Percentiles rank a stretch among this genome's conserved stretches.
Conservation (phyloP, 169 alveolate genomes). For the Eimeria praecox region DNA sequence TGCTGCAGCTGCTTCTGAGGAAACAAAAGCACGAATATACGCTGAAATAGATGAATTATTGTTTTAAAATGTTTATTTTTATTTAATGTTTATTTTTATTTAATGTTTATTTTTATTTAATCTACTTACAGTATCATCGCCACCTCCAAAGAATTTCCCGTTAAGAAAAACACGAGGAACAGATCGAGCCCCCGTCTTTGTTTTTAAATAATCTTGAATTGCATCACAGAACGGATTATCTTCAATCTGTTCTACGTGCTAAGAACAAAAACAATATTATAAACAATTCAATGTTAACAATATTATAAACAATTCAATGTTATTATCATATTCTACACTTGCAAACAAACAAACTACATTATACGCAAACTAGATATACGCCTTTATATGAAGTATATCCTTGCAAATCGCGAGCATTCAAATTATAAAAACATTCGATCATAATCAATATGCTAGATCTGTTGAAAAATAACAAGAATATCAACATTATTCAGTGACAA, state of each 20-base stretch:
- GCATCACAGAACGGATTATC: conserved; percentile 75
- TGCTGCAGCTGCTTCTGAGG: too few species aligned
- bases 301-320: not conserved
- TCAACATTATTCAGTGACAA: not conserved
- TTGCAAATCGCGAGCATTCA: too few species aligned
- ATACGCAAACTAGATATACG: too few species aligned
- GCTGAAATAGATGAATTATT: too few species aligned
- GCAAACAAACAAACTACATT: too few species aligned
- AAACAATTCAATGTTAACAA: too few species aligned
- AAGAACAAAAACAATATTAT: not conserved
- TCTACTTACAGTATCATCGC: conserved; percentile 85
- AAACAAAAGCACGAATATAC: too few species aligned
- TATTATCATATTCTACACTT: too few species aligned
- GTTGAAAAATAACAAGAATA: not conserved
- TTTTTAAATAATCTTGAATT: conserved; percentile 83
- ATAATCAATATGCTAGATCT: too few species aligned
- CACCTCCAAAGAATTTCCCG: conserved; percentile 86
- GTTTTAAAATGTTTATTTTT: not conserved
- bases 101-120: not conserved
- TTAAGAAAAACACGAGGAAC: conserved; percentile 87
- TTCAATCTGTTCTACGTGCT: conserved; percentile 84
- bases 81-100: too few species aligned
- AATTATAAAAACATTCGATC: too few species aligned
- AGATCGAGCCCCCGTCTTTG: conserved; percentile 85
- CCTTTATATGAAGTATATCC: too few species aligned